phyloP scores from a whole-genome alignment of 768 basidiomycete species.

The Termitomyces sp. region DNA sequence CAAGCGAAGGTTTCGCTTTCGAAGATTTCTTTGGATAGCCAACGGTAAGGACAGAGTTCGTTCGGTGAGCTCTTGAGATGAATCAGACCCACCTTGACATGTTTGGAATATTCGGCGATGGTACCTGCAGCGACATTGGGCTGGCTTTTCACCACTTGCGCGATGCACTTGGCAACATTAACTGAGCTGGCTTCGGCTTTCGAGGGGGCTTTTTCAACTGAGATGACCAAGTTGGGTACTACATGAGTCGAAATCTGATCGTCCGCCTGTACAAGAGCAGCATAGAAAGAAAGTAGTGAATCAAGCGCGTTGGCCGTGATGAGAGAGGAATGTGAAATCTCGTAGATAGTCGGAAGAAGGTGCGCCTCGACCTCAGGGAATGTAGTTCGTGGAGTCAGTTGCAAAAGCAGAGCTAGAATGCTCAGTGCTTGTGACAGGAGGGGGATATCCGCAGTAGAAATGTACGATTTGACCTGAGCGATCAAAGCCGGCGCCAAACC shows the following conservation, averaged over 20 bases:
- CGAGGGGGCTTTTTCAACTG: slow-evolving; percentile 60
- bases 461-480: slow-evolving; percentile 68
- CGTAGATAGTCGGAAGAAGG: slow-evolving; percentile 59
- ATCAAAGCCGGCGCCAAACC: slow-evolving; percentile 60
- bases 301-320: slow-evolving; percentile 77
- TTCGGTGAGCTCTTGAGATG: neutral
- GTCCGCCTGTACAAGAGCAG: slow-evolving; percentile 78
- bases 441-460: slow-evolving; percentile 72
- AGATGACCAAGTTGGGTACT: slow-evolving; percentile 66
- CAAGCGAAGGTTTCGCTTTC: slow-evolving; percentile 59
- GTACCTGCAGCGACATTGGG: slow-evolving; percentile 74
- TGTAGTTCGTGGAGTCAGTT: slow-evolving; percentile 56
- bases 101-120: slow-evolving; percentile 80
- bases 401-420: slow-evolving; percentile 62
- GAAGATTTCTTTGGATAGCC: slow-evolving; percentile 34
- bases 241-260: slow-evolving; percentile 77
- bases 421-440: slow-evolving; percentile 69
- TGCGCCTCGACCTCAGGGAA: slow-evolving; percentile 78
- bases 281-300: slow-evolving; percentile 77
- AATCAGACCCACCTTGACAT: slow-evolving; percentile 54
- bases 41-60: neutral
- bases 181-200: slow-evolving; percentile 50
- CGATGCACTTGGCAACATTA: slow-evolving; percentile 85
- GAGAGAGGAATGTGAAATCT: slow-evolving; percentile 72
- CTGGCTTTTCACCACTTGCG: slow-evolving; percentile 70